These are phyloP conservation scores for Fistulifera pelliculosa DNA, from an alignment of 108 stramenopile species.

Conservation along the genomic window DNA sequence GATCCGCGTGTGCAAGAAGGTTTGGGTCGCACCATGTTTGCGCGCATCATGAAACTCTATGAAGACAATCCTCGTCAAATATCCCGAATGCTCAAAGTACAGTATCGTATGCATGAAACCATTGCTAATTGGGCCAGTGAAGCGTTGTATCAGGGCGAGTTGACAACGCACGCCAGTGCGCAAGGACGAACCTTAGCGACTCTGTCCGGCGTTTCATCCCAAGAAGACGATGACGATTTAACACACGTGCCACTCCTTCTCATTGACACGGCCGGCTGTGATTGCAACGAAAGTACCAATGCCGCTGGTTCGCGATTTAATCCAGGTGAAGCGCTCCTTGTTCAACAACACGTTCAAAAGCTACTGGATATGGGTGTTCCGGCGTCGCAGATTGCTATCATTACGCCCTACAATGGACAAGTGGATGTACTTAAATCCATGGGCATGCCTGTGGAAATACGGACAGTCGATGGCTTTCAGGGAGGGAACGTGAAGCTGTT, in stretches of 20 bases:
- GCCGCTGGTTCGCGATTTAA: conserved; percentile 74
- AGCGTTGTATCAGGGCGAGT: conserved; percentile 78
- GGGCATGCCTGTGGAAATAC: conserved; percentile 75
- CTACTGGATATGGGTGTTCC: conserved; percentile 61
- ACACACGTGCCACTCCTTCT: conserved; percentile 48
- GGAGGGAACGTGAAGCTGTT: conserved; percentile 97
- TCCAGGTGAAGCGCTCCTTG: conserved; percentile 69
- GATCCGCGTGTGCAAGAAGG: conserved; percentile 36
- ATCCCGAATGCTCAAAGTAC: conserved; percentile 81
- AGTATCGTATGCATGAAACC: conserved; percentile 93
- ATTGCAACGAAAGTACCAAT: conserved; percentile 69
- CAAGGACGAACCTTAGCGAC: conserved; percentile 34
- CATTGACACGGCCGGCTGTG: conserved; percentile 94
- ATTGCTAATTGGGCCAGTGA: conserved; percentile 91
- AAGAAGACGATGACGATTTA: conserved; percentile 8
- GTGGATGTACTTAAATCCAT: conserved; percentile 67
- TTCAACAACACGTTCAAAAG: conserved; percentile 57
- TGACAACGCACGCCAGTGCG: conserved; percentile 58
- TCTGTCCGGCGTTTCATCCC: conserved; percentile 12
- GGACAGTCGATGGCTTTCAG: conserved; percentile 97
- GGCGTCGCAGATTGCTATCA: conserved; percentile 84
- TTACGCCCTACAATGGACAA: conserved; percentile 99
- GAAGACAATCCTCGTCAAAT: conserved; percentile 8
- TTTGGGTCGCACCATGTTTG: conserved; percentile 89
- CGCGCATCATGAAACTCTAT: conserved; percentile 78